Evolutionary conservation across 768 basidiomycete genomes (phyloP).

Genomic region (Boletus sp.): DNA sequence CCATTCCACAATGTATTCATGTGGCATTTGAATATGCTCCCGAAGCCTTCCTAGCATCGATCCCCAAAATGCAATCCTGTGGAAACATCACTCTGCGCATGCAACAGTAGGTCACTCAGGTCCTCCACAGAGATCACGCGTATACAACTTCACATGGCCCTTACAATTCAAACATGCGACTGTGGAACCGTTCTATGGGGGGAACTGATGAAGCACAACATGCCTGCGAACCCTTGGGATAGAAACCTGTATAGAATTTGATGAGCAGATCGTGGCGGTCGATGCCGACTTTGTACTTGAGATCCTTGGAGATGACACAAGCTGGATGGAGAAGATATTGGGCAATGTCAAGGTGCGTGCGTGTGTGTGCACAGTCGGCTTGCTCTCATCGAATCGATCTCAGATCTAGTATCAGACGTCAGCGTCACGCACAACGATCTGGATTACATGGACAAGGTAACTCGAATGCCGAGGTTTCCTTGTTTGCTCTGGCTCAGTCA

Average conservation of each 20-base stretch:
- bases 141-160: neutral
- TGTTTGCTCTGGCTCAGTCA: no score
- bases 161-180: neutral
- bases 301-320: no score
- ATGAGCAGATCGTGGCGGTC: conserved; percentile 5
- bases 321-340: neutral
- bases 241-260: neutral
- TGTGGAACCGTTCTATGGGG: no score
- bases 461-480: no score
- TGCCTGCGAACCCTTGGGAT: neutral
- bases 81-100: neutral
- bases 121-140: neutral
- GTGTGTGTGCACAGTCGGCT: no score
- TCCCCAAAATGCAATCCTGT: conserved; percentile 6
- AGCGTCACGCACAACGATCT: neutral
- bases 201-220: no score
- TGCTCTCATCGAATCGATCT: neutral
- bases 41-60: no score
- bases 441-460: no score
- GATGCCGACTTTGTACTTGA: no score
- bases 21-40: neutral
- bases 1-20: neutral
- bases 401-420: no score
- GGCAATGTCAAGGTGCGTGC: neutral
- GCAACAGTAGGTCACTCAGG: neutral